These are phyloP conservation scores for Fusarium sp. DNA, from an alignment of 2,329 filamentous ascomycete genomes.

Conservation along the genomic window DNA sequence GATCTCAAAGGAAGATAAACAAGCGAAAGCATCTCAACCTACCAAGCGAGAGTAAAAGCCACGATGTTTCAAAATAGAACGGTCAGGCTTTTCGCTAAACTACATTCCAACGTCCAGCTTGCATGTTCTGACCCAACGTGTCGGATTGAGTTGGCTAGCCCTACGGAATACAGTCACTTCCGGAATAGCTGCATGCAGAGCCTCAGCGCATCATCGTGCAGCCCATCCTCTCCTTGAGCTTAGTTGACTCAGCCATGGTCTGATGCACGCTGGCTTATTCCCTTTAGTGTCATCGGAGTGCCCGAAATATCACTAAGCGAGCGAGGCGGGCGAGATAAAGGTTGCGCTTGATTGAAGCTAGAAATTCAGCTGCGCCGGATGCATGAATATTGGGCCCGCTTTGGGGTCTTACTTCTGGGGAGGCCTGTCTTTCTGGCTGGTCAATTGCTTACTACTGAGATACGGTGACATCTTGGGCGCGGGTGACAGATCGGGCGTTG, in stretches of 20 bases:
- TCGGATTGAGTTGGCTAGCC: neutral
- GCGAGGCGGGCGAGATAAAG: neutral
- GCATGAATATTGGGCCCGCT: constrained; percentile 9
- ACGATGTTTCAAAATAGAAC: neutral
- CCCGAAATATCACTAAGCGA: neutral
- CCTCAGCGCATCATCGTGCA: constrained; percentile 7
- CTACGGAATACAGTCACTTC: neutral
- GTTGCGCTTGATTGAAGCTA: neutral
- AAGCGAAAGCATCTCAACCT: neutral
- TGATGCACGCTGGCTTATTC: neutral
- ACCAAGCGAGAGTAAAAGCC: neutral
- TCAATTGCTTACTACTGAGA: neutral
- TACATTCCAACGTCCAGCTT: neutral
- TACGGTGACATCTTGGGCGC: neutral
- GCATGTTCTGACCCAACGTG: neutral
- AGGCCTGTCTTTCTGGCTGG: neutral
- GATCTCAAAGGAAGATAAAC: neutral
- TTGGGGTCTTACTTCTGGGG: neutral
- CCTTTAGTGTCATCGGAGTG: neutral
- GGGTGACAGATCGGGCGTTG: neutral
- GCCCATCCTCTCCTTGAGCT: neutral
- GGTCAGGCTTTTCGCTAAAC: neutral
- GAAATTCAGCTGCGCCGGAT: constrained; percentile 10
- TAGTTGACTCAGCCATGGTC: neutral
- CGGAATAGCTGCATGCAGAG: constrained; percentile 4